These are phyloP conservation scores for Platanthera guangdongensis DNA, from an alignment of 106 monocot species.

Conservation along the genomic window DNA sequence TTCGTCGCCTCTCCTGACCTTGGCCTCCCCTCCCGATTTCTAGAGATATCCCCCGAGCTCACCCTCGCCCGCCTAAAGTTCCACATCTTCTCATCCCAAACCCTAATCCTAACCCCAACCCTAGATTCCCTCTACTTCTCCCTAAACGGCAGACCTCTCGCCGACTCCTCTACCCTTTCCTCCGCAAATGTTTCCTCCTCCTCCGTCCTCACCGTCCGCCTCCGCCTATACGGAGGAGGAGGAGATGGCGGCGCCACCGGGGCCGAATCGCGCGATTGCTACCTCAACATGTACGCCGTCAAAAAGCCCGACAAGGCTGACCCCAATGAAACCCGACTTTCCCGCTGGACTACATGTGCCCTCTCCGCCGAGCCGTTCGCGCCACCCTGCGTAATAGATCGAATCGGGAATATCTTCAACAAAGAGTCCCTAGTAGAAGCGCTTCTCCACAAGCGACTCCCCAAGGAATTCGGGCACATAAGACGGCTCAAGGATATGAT, in stretches of 20 bases:
- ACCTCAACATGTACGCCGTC: slow-evolving; percentile 85
- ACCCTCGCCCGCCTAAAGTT: slow-evolving; percentile 32
- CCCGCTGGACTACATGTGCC: slow-evolving; percentile 82
- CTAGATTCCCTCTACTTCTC: slow-evolving; percentile 60
- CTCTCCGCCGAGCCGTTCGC: slow-evolving; percentile 76
- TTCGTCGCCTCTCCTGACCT: slow-evolving; percentile 49
- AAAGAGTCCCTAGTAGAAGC: slow-evolving; percentile 76
- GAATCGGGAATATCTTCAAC: slow-evolving; percentile 82
- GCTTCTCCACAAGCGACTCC: slow-evolving; percentile 62
- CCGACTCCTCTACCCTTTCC: slow-evolving; percentile 31
- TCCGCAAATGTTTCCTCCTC: slow-evolving; percentile 16
- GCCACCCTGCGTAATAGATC: slow-evolving; percentile 64
- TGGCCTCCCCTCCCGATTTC: slow-evolving; percentile 28
- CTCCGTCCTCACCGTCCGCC: slow-evolving; percentile 42
- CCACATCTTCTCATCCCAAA: slow-evolving; percentile 19
- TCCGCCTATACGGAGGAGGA: slow-evolving; percentile 70
- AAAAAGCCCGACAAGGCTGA: slow-evolving; percentile 99
- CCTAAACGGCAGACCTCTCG: slow-evolving; percentile 44
- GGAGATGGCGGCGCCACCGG: slow-evolving; percentile 94
- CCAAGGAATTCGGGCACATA: slow-evolving; percentile 70
- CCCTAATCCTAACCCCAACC: slow-evolving; percentile 24
- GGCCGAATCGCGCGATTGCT: slow-evolving; percentile 96
- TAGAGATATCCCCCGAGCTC: slow-evolving; percentile 26
- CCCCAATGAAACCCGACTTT: slow-evolving; percentile 78
- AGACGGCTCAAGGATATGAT: slow-evolving; percentile 82